These are phyloP conservation scores for Circinella umbellata DNA, from an alignment of 371 early-diverging fungal genomes.

Conservation along the genomic window DNA sequence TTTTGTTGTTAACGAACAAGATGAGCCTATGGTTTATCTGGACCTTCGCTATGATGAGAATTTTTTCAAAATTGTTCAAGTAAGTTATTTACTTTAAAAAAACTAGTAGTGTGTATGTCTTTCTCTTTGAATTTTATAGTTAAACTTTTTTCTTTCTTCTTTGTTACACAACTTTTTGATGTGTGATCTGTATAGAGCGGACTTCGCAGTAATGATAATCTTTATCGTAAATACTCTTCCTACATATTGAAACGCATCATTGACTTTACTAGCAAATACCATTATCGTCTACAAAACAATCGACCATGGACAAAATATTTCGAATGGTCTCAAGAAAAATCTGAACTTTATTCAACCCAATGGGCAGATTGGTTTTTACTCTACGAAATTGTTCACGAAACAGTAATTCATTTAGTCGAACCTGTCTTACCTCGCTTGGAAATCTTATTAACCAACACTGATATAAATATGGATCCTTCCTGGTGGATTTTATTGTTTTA, in stretches of 20 bases:
- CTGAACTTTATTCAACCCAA: constrained; percentile 28
- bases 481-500: constrained; percentile 53
- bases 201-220: constrained; percentile 44
- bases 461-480: constrained; percentile 34
- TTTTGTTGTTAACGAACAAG: constrained; percentile 31
- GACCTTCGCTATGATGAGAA: constrained; percentile 46
- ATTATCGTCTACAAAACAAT: constrained; percentile 1
- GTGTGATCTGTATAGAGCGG: constrained; percentile 30
- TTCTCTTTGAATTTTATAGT: not conserved
- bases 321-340: constrained; percentile 31
- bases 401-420: constrained; percentile 56
- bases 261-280: constrained; percentile 40
- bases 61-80: constrained; percentile 52
- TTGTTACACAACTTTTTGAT: not conserved
- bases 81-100: constrained; percentile 7
- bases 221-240: constrained; percentile 48
- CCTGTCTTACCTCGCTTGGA: constrained; percentile 52
- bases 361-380: constrained; percentile 68
- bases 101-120: no score
- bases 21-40: constrained; percentile 17
- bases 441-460: constrained; percentile 24
- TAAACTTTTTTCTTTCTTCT: not conserved
- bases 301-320: constrained; percentile 46
- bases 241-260: constrained; percentile 52
- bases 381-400: constrained; percentile 64